These are phyloP conservation scores for Ceraceosorus bombacis DNA, from an alignment of 1,284 basidiomycete species.

Conservation along the genomic window DNA sequence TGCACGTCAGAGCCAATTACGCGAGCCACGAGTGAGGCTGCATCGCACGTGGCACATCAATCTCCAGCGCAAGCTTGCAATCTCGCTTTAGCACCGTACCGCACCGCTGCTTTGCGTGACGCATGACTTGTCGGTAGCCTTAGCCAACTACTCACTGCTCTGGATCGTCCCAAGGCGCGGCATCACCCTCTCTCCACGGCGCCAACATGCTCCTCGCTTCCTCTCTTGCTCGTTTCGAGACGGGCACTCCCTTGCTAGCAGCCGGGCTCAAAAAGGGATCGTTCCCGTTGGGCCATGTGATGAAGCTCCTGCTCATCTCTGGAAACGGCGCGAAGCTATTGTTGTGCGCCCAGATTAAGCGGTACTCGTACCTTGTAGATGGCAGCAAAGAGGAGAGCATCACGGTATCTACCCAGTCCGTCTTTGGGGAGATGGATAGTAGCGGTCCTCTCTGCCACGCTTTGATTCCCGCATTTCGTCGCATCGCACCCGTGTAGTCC, in stretches of 20 bases:
- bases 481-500: no score
- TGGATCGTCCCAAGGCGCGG: conserved; percentile 40
- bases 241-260: not conserved
- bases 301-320: conserved; percentile 51
- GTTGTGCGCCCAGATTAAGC: conserved; percentile 43
- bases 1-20: no score
- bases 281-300: conserved; percentile 52
- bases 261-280: conserved; percentile 7
- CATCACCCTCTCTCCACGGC: not conserved
- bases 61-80: no score
- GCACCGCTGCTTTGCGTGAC: no score
- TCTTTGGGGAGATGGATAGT: conserved; percentile 45
- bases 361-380: conserved; percentile 66
- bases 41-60: no score
- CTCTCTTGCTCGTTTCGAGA: conserved; percentile 7
- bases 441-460: conserved; percentile 43
- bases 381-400: conserved; percentile 62
- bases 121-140: no score
- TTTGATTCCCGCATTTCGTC: conserved; percentile 4
- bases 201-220: conserved; percentile 5
- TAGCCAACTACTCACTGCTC: conserved; percentile 24
- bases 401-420: conserved; percentile 63
- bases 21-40: no score
- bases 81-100: not conserved
- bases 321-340: conserved; percentile 11